These are phyloP conservation scores for Boletellus ananiceps DNA, from an alignment of 768 basidiomycete species.

Conservation along the genomic window DNA sequence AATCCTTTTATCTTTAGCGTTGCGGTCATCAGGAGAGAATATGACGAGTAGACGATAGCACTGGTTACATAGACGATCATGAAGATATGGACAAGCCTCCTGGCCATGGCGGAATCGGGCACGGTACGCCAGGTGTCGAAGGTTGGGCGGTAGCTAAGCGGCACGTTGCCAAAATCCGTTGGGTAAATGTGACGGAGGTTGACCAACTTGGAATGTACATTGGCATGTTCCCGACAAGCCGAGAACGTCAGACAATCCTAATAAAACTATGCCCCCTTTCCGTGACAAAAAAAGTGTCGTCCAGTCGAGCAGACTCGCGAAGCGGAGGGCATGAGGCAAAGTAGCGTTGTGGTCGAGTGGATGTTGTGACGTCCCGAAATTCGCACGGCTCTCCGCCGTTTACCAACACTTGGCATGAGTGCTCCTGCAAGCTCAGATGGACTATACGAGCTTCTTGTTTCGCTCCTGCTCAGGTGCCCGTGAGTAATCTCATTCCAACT, in stretches of 20 bases:
- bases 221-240: constrained; percentile 12
- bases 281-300: background rate
- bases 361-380: background rate
- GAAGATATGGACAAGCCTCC: constrained; percentile 14
- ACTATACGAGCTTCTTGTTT: constrained; percentile 20
- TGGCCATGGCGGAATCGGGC: constrained; percentile 8
- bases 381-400: background rate
- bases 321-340: too few relatives aligned
- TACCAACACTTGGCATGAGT: background rate
- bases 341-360: too few relatives aligned
- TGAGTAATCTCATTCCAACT: constrained; percentile 14
- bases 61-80: constrained; percentile 20
- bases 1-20: constrained; percentile 5
- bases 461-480: constrained; percentile 23
- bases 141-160: background rate
- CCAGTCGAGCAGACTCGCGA: too few relatives aligned
- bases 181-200: background rate
- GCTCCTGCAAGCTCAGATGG: constrained; percentile 1
- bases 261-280: background rate
- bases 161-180: background rate
- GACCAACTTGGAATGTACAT: constrained; percentile 2
- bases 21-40: constrained; percentile 17
- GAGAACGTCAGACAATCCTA: background rate
- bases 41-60: constrained; percentile 32
- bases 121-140: background rate